Conservation (phyloP, 2,329 filamentous ascomycete species). For the Calonectria multiphialidica region DNA sequence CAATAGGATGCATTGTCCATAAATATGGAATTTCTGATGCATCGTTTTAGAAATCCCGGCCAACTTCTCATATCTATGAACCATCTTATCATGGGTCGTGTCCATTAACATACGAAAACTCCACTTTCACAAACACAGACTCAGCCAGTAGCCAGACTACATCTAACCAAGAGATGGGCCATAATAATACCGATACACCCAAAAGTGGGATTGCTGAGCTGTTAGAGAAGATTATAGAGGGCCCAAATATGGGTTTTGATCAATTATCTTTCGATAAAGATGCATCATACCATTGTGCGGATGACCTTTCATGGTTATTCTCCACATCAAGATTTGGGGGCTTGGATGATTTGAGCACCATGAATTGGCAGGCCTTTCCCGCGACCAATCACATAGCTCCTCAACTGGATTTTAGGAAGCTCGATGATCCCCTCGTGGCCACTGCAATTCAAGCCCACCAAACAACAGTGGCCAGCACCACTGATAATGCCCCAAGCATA, state of each 20-base stretch:
- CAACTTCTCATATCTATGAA: no score
- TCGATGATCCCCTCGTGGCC: not conserved
- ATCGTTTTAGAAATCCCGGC: not conserved
- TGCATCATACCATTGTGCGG: not conserved
- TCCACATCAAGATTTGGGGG: not conserved
- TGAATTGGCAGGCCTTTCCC: not conserved
- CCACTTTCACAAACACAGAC: no score
- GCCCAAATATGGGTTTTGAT: no score
- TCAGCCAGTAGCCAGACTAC: not conserved
- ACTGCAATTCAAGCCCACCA: no score
- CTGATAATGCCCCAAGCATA: no score
- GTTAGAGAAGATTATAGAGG: not conserved
- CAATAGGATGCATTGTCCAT: not conserved
- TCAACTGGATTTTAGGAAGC: not conserved
- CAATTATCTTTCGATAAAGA: fast-evolving
- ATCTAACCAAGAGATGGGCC: not conserved
- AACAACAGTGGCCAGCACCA: not conserved
- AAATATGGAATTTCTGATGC: not conserved
- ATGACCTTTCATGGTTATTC: not conserved
- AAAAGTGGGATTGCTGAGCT: no score
- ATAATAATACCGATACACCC: no score
- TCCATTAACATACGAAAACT: no score
- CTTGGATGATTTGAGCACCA: not conserved
- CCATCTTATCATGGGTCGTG: no score
- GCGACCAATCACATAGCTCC: no score